Base-by-base conservation (phyloP, 2,329 filamentous ascomycete species). In the Xylariaceae sp. region DNA sequence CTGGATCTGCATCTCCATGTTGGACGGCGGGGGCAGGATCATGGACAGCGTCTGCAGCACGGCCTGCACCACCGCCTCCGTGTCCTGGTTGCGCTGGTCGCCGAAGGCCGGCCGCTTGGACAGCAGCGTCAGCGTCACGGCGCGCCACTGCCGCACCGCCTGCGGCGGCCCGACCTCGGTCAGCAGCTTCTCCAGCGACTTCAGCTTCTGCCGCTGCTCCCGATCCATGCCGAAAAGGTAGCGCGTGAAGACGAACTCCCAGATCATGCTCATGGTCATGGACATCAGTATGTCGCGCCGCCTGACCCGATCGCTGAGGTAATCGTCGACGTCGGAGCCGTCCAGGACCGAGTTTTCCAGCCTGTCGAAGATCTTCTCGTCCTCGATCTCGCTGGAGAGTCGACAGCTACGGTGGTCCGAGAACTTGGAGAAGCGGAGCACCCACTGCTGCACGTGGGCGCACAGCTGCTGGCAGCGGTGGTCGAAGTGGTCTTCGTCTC, bases 181-280 rank as follows among this genome's bases (percentile, higher is more conserved):
- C 19, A 98, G 72, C 24, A 84, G 80, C 67, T 94, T 95, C 64
- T 98, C 93, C 7, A 98, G 75, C 21, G 83, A 80, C 66, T 98
- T 96, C 58, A 98, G 80, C 62, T 96, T 96, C 60, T 96, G 89
- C 50, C 92, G 79, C 62, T 98, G 92, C 61, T 96, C 92, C 50
- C 89, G 77, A 57, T 98, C 92, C 87, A 98, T 94, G 50, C 92
- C 92, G 57, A 98, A 98, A 17, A 98, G 78, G 59, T 98, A 98
- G 44, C 92, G 80, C 7, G 90, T 95, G 57, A 98, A 98, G 56
- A 98, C 81, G 54, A 93, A 95, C 60, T 98, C 92, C 89, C 89
- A 98, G 32, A 98, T 80, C 88, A 98, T 95, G 41, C 84, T 92
- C 89, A 96, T 96, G 36, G 90, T 86, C 59, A 98, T 88, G 23